Evolutionary conservation across 768 basidiomycete species (phyloP), one percentile per base, ranked within the genome.

Genomic region (Mycena belliarum): DNA sequence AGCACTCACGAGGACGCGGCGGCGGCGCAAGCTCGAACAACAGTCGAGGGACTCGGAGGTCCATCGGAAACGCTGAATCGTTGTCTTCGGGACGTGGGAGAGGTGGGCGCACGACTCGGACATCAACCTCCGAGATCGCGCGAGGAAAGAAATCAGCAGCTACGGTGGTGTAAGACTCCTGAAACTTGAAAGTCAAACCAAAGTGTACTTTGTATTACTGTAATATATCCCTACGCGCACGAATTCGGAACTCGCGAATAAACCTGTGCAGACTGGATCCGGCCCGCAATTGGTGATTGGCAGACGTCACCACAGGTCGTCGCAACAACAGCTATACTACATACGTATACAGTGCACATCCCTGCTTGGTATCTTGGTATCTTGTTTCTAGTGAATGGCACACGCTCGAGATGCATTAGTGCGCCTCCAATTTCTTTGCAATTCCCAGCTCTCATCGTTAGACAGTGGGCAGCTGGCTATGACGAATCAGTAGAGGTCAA

Each of bases 401-500:
- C 59, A 63, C 59, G 49, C 67, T 49, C 63, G 69, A 50, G 69
- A 70, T 65, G 64, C 67, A 49, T 58, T 73, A 59, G 71, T 64
- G 38, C 50, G 59, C 41, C 16, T 18, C 11, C 21, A 18, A 2
- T 15, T 15, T 14, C 26, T 67, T 62, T 60, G 65, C 48, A 24
- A 11, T 25, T 38, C 35, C 29, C 45, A 37, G 3, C 12, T 11
- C 44, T 51, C 25, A 51, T 29, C 33, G 24, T 7, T 23, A 25
- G 28, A 21, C 55, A 82, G 81, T 82, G 80, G 81, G 79, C 74
- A 38, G 72, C 68, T 55, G 90, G 89, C 18, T 79, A 86, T 62
- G 90, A 91, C 66, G 90, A 91, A 66, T 82, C 87, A 0, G 88
- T 95, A 0, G 89, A 95, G 73, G 95, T 96, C 44, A 96, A 96